phyloP scores from a whole-genome alignment of 208 protist genomes.

The Acanthamoeba lenticulata region DNA sequence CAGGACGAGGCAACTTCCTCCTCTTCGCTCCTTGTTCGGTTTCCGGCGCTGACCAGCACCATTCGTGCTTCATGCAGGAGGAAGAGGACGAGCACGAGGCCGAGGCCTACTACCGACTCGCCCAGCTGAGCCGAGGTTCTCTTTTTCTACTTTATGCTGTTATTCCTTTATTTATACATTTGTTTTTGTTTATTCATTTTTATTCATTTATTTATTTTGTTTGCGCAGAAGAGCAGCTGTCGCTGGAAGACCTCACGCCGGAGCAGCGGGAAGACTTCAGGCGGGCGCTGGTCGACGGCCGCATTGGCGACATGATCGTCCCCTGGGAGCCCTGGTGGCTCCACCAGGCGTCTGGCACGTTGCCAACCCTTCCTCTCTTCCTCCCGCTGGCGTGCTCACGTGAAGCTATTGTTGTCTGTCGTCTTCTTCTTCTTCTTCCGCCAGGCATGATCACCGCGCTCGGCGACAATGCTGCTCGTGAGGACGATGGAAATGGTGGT shows the following conservation, averaged over 20 bases:
- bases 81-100: constrained; percentile 25
- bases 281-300: not conserved
- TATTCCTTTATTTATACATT: not conserved
- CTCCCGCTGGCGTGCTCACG: not conserved
- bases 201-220: not conserved
- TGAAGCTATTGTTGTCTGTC: not conserved
- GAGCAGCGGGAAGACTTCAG: constrained; percentile 22
- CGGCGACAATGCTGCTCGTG: not conserved
- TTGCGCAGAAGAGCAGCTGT: not conserved
- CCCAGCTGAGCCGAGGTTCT: not conserved
- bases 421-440: not conserved
- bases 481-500: not conserved
- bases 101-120: constrained; percentile 7
- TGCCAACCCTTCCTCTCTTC: not conserved
- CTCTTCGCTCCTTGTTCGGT: not conserved
- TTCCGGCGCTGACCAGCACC: not conserved
- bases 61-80: not conserved
- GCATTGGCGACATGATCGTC: not conserved
- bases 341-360: not conserved
- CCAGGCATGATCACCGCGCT: not conserved
- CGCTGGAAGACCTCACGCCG: not conserved
- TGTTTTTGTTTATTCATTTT: not conserved
- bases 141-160: not conserved
- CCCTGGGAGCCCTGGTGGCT: constrained; percentile 20
- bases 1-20: not conserved